Base-by-base conservation (phyloP, 805 yeast genomes). In the Cyberlindnera meyerae region DNA sequence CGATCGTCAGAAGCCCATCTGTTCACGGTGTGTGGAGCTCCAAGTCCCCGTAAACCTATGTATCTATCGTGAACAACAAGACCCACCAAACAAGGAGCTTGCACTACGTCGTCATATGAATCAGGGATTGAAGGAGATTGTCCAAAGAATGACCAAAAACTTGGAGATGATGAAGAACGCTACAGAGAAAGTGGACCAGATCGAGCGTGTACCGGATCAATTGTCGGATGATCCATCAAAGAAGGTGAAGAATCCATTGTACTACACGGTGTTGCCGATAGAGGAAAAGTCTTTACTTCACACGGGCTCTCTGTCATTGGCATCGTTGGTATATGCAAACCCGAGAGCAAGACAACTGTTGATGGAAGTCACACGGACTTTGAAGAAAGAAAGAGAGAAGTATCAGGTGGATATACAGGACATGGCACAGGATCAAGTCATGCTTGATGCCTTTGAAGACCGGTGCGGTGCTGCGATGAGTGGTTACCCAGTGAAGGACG, bases 21-120 rank as follows among this genome's bases (percentile, higher is more conserved):
- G 43, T 24, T 11, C 39, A 6, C 36, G 43, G 4, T 40, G 43
- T 25, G 32, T 35, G 11, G 37, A 35, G 29, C 29, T 35, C 11
- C 40, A 40, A 7, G 37, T 40, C 6, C 43, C 43, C 15, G 11
- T 4, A 15, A 39, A 31, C 21, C 31, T 39, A 24, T 39, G 43
- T 28, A 29, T 34, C 25, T 34, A 33, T 24, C 21, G 39, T 11
- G 39, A 31, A 6, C 31, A 25, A 15, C 26, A 18, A 18, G 42
- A 34, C 7, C 24, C 26, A 12, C 37, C 25, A n/a, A 17, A 13
- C 42, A 4, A 6, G 14, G 15, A 14, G 5, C 8, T 11, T 34
- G 6, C 33, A 30, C 16, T 24, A 8, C 33, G 18, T 22, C 31
- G 18, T 14, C 24, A 26, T 8, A 11, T 27, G 12, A 37, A 37